These are phyloP conservation scores for Eutrema heterophyllum DNA, from an alignment of 345 rosid species.

Conservation along the genomic window DNA sequence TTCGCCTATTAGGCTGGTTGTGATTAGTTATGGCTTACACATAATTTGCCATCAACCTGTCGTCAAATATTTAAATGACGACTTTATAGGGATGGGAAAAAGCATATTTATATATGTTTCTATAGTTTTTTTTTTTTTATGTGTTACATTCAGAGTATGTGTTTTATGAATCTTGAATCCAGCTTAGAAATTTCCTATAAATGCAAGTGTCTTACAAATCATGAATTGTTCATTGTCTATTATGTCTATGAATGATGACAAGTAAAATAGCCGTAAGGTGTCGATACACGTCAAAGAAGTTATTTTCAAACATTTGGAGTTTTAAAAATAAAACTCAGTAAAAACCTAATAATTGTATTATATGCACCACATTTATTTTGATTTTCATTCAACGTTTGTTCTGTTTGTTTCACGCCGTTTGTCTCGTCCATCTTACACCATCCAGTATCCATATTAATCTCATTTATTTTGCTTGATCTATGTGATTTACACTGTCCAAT, in stretches of 20 bases:
- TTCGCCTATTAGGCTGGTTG: neutral
- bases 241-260: neutral
- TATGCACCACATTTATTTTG: too few species aligned
- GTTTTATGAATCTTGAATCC: slow-evolving; percentile 20
- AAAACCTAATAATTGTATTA: too few species aligned
- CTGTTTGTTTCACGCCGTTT: too few species aligned
- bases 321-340: too few species aligned
- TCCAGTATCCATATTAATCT: too few species aligned
- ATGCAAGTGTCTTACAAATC: neutral
- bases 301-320: too few species aligned
- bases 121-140: neutral
- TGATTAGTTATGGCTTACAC: neutral
- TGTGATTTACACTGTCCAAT: too few species aligned
- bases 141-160: neutral
- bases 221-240: slow-evolving; percentile 10
- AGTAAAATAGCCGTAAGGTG: neutral
- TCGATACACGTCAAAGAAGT: too few species aligned
- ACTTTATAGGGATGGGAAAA: slow-evolving; percentile 17
- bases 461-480: too few species aligned
- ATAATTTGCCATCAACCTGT: neutral
- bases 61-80: neutral
- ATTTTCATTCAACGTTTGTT: too few species aligned
- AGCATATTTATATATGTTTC: neutral
- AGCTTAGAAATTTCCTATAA: neutral
- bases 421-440: too few species aligned